Base-by-base conservation (phyloP, 2,329 filamentous ascomycete genomes). In the Penicillium sp. region DNA sequence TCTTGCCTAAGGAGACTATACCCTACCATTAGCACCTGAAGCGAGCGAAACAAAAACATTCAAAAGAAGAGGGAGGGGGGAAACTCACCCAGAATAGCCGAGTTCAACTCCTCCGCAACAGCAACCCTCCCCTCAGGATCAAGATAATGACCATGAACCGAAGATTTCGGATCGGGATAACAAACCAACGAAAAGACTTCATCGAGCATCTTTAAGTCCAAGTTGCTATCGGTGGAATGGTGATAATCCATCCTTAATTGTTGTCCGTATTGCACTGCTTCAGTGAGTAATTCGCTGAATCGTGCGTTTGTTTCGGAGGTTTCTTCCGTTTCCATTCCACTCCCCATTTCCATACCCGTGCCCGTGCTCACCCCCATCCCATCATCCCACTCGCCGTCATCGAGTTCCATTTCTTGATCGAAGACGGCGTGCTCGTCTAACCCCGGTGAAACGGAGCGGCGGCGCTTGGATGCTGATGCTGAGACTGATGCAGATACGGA, bases 71-170 rank as follows among this genome's bases (percentile, higher is more conserved):
- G 5, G 23, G 29, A 15, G 18, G 29, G 15, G 18, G 34, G 34
- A 33, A 51, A 52, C 86, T 76, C 77, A 96, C 91, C 85, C 54
- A 99, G 73, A 63, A 99, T 96, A 40, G 91, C 92, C 54, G 90
- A 90, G 72, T 97, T 97, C 50, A 99, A 78, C 71, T 96, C 92
- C 75, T 99, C 94, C 7, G 92, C 92, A 33, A 97, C 90, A 15
- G 84, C 80, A 15, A 86, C 84, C 36, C 94, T 80, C 1, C 90
- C 91, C 46, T 82, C 84, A 32, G 83, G 80, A 63, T 96, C 90
- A 51, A 99, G 77, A 53, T 97, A 76, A 66, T 90, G 87, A 13
- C 87, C 86, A 52, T 97, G 82, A 52, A 88, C 84, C 56, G 89
- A 90, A 60, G 86, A 84, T 13, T 88, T 80, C 0, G 92, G 90